Evolutionary conservation across 2,329 filamentous ascomycete genomes (phyloP).

Genomic region (Talaromyces islandicus): DNA sequence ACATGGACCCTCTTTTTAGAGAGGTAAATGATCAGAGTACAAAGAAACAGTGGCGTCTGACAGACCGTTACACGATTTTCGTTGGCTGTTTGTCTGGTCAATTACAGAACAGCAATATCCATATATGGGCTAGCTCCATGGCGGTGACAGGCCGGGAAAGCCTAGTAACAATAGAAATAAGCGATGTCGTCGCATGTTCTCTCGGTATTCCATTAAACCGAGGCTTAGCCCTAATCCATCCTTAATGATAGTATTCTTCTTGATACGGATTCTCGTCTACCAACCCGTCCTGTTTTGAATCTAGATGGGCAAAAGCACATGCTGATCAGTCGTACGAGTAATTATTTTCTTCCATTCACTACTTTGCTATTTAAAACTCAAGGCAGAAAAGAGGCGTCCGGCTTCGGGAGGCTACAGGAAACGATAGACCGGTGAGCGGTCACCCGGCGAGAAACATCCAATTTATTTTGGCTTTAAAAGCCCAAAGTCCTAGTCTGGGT

Average conservation of each 20-base stretch:
- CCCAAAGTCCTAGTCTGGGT: no score
- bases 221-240: background rate
- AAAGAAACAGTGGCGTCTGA: no score
- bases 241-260: no score
- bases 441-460: background rate
- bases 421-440: background rate
- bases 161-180: background rate
- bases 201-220: background rate
- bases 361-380: background rate
- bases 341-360: no score
- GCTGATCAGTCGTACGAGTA: no score
- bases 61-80: background rate
- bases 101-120: background rate
- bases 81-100: background rate
- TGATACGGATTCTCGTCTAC: background rate
- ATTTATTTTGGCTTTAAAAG: background rate
- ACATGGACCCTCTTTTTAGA: background rate
- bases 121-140: background rate
- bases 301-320: background rate
- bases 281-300: background rate
- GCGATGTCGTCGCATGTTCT: background rate
- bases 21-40: background rate
- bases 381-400: background rate
- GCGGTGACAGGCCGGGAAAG: background rate
- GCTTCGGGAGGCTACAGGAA: background rate